Base-by-base conservation (phyloP, 2,329 filamentous ascomycete genomes). In the Trematosphaeria pertusa region DNA sequence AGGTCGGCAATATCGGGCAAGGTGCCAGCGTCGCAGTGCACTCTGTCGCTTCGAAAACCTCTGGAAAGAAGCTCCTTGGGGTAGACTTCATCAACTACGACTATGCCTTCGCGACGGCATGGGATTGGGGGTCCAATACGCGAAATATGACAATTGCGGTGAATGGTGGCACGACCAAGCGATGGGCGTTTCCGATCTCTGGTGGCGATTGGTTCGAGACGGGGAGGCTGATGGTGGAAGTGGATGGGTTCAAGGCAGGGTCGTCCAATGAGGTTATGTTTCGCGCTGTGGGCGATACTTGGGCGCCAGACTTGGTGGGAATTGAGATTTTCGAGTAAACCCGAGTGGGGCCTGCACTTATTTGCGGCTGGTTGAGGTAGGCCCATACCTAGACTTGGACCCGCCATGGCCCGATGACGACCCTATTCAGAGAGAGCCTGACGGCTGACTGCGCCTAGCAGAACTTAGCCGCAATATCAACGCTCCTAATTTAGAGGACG, bases 1-100 rank as follows among this genome's bases (percentile, higher is more conserved):
- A 75, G 48, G 61, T 68, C 17, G 65, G 58, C n/a, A 53, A 65
- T 32, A 62, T 75, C 30, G 49, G 45, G n/a, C 35, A 40, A 6
- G 48, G 46, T 22, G 58, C 64, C 5, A 64, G 58, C 8, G 55
- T 67, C 1, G 65, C 56, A 1, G 62, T 75, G 20, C 44, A 30
- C 15, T 60, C 59, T 6, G 59, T 75, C 4, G 62, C 53, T 9
- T 53, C 56, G 8, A 45, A 37, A 3, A 43, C 48, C 3, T 36
- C 61, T n/a, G 58, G 65, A 0, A 69, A 58, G 14, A 70, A 67
- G 33, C 48, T 72, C 5, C 36, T 73, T 1, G 63, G 64, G 1
- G 62, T 75, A 15, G 73, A 76, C 40, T 75, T 73, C 36, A 50
- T 75, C 37, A 71, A 75, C 37, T 73, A 73, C 52, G 72, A 75